Base-by-base conservation (phyloP, 768 basidiomycete species). In the Boletus sp. region DNA sequence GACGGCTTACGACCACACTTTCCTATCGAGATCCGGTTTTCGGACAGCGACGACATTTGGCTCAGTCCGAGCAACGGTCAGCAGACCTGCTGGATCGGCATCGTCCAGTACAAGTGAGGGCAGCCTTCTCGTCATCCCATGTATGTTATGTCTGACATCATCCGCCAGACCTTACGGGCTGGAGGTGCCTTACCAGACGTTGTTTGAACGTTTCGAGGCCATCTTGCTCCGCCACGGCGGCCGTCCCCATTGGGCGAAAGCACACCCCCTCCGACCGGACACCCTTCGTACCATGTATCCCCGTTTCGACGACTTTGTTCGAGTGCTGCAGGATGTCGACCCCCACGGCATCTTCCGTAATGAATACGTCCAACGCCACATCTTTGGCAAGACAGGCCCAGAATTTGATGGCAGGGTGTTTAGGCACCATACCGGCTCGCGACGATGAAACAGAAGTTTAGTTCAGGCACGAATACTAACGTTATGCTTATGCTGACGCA, bases 211-310 rank as follows among this genome's bases (percentile, higher is more conserved):
- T 25, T 97, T 91, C 66, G 91, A 95, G 67, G 62, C 69, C 14
- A 87, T 94, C 62, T 67, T 95, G 54, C 68, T 75, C 21, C 77
- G 75, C 29, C 79, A 93, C 72, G 78, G 80, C 40, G 96, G 93
- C 7, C 79, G 90, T 44, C 94, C 96, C 9, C 96, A 98, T 74
- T 98, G 96, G 96, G 96, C 94, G 0, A 98, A 98, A 72, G 81
- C 90, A 21, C 96, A 98, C 68, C 73, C 74, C 23, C 78, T 95
- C 35, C 75, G 78, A 41, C 88, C 89, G 3, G 76, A 78, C 42
- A 71, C 75, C 32, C 79, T 97, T 50, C 80, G 82, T 48, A 65
- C 63, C 50, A 72, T 89, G 11, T 98, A 98, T 73, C 90, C 94
- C 21, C 80, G 76, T 55, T 97, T 93, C 71, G 81, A 84, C 60